These are phyloP conservation scores for Calendula officinalis DNA, from an alignment of 129 eudicot species.

Conservation along the genomic window DNA sequence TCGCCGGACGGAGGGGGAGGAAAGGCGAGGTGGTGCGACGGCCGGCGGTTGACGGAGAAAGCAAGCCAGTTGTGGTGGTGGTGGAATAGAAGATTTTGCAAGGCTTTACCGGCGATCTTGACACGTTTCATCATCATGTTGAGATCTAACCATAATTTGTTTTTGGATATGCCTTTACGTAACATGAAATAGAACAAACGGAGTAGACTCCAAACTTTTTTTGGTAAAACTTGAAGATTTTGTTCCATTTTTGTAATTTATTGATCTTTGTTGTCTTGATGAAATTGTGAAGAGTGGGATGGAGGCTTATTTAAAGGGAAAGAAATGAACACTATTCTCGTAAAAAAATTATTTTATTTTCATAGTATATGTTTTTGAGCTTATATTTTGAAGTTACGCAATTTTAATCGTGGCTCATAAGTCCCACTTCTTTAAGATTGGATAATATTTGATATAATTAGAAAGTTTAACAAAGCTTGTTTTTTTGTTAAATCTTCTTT, in stretches of 20 bases:
- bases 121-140: slow-evolving; percentile 64
- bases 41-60: slow-evolving; percentile 26
- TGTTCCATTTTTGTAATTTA: slow-evolving; percentile 47
- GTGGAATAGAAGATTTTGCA: slow-evolving; percentile 61
- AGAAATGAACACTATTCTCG: background rate
- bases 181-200: slow-evolving; percentile 48
- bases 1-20: slow-evolving; percentile 34
- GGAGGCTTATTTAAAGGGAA: slow-evolving; percentile 40
- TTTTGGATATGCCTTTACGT: slow-evolving; percentile 57
- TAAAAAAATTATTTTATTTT: no score
- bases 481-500: no score
- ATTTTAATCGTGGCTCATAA: no score
- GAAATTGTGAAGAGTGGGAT: background rate
- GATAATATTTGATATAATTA: no score
- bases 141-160: slow-evolving; percentile 48
- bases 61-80: slow-evolving; percentile 41
- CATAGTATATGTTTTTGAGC: no score
- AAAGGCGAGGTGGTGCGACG: slow-evolving; percentile 16
- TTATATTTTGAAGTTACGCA: no score
- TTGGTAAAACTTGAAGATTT: slow-evolving; percentile 49
- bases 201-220: slow-evolving; percentile 47
- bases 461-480: no score
- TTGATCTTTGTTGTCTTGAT: background rate
- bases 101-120: slow-evolving; percentile 52
- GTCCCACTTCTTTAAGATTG: no score